Base-by-base conservation (phyloP, 129 eudicot genomes). In the Centrapalus pauciflorus region DNA sequence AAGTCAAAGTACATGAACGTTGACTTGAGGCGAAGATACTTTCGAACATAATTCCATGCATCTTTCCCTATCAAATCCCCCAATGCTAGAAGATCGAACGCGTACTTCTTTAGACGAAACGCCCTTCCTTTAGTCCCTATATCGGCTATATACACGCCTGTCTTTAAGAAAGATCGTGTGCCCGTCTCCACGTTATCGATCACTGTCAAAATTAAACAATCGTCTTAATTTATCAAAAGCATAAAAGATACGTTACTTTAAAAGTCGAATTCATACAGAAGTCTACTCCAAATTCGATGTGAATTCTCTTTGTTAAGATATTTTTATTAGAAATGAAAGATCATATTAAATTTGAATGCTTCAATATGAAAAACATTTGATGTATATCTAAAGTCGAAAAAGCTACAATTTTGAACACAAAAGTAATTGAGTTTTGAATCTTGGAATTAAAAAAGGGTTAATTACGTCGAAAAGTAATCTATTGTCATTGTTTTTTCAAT, bases 1-100 rank as follows among this genome's bases (percentile, higher is more conserved):
- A 88, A 92, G 75, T 92, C 98, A 34, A 63, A 88, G 72, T 85
- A 92, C 98, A 88, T 88, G 67, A 88, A 78, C 1, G 96, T 83
- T 7, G 87, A 84, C 79, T 88, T 92, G 2, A 83, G 70, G 6
- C 89, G 82, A 28, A 88, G 81, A 69, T 85, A 92, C 80, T 68
- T 83, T 55, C 87, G 61, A 10, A 88, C 82, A 43, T 88, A 92
- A 21, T 64, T 79, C 85, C 84, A 85, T 1, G 95, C 84, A 50
- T 92, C 95, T 72, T 81, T 79, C 14, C 83, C 85, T 17, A 92
- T 85, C 69, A 92, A 70, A 71, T 92, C 98, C 25, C 83, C 98
- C 74, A 92, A 16, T 29, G 91, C 96, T 27, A 88, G 32, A 11
- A 92, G 89, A 83, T 92, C 96, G 56, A 92, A 92, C 13, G 96